Base-by-base conservation (phyloP, 2,329 filamentous ascomycete species). In the Tolypocladium inflatum region DNA sequence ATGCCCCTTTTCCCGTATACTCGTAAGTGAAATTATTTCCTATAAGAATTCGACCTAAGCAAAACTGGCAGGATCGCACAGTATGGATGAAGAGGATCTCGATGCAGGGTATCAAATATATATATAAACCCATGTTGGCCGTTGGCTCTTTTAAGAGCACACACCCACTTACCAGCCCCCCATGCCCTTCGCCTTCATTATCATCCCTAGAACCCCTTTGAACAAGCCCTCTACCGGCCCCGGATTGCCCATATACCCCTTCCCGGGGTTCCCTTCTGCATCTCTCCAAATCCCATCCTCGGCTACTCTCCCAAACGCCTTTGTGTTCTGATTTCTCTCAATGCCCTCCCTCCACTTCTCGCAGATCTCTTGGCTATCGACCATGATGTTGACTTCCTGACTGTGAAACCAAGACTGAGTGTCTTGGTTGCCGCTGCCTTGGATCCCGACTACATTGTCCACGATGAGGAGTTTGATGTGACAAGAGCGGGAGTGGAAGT, bases 361-460 rank as follows among this genome's bases (percentile, higher is more conserved):
- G 63, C 88, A 91, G 0, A 91, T 74, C 1, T 76, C 69, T 0
- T 70, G 64, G 23, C 81, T 86, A 61, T 93, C 89, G 7, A 91
- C 72, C 80, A 93, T 83, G 30, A 92, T 71, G 63, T 93, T 92
- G 57, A 89, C 80, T 69, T 93, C 89, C 69, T 91, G 88, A 57
- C 81, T 86, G 66, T 93, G 89, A 63, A 80, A 91, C 85, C 88
- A 92, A 23, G 80, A 85, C 70, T 93, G 89, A 2, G 89, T 91
- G 64, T 93, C 89, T 68, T 91, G 86, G 66, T 92, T 93, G 0
- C 88, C 89, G 62, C 83, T 89, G 4, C 89, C 89, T 69, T 88
- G 81, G 41, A 92, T 85, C 2, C 81, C 88, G 41, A 93, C 79
- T 26, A 74, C 73, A 50, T 80, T 81, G 68, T 93, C 89, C 1